These are phyloP conservation scores for Fusarium buharicum DNA, from an alignment of 2,329 filamentous ascomycete genomes.

Conservation along the genomic window DNA sequence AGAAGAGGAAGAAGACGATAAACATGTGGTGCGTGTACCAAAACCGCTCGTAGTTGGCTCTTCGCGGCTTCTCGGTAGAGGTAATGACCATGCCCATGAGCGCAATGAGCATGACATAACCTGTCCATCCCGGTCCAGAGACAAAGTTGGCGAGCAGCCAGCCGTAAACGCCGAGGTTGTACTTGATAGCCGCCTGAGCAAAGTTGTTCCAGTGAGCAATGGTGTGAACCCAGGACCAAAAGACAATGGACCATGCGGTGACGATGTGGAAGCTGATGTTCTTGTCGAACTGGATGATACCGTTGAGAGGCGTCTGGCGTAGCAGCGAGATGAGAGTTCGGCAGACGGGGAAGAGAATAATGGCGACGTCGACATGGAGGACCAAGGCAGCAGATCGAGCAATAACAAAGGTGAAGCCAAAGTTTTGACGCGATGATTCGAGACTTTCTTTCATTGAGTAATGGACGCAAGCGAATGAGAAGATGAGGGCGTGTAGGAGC, in stretches of 20 bases:
- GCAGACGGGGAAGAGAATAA: conserved; percentile 85
- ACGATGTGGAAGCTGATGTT: conserved; percentile 90
- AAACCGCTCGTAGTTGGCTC: conserved; percentile 87
- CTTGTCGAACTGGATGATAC: conserved; percentile 89
- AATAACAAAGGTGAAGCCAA: conserved; percentile 80
- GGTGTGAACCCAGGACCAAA: conserved; percentile 88
- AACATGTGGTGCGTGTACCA: conserved; percentile 93
- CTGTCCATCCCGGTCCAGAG: conserved; percentile 85
- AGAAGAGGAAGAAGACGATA: conserved; percentile 88
- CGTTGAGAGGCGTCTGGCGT: conserved; percentile 83
- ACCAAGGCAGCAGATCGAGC: conserved; percentile 80
- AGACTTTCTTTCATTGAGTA: conserved; percentile 83
- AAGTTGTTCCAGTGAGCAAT: conserved; percentile 91
- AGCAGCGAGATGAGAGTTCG: conserved; percentile 84
- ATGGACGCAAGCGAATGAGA: conserved; percentile 82
- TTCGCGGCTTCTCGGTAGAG: conserved; percentile 79
- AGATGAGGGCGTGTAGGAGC: conserved; percentile 78
- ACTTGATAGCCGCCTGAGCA: conserved; percentile 77
- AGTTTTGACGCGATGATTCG: conserved; percentile 70
- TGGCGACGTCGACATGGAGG: conserved; percentile 82
- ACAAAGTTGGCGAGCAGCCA: conserved; percentile 81
- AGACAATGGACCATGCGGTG: conserved; percentile 87
- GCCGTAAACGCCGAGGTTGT: conserved; percentile 80
- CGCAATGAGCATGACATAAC: conserved; percentile 83
- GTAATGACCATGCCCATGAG: conserved; percentile 83